Conservation (phyloP, 371 early-diverging fungal genomes). For the Cokeromyces recurvatus region DNA sequence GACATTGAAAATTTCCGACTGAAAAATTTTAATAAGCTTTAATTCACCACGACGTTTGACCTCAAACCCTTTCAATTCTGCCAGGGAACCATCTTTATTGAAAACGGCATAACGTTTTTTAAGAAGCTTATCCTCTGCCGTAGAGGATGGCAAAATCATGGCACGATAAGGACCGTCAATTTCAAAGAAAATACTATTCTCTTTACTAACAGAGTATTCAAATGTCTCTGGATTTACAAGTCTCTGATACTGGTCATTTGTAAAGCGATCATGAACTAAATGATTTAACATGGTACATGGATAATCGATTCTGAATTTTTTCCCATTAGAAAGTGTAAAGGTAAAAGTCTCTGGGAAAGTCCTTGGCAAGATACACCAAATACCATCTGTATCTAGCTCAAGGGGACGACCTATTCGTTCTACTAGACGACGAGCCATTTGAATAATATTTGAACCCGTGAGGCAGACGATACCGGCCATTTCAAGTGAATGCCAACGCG, state of each 20-base stretch:
- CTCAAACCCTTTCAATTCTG: conserved; percentile 99
- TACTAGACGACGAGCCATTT: conserved; percentile 90
- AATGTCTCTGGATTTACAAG: conserved; percentile 51
- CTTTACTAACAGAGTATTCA: conserved; percentile 72
- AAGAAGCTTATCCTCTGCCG: conserved; percentile 94
- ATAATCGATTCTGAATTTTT: conserved; percentile 83
- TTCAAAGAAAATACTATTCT: conserved; percentile 99
- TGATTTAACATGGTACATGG: conserved; percentile 98
- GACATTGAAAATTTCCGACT: conserved; percentile 90
- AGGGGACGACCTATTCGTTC: conserved; percentile 96
- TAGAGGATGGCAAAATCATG: conserved; percentile 98
- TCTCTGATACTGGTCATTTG: conserved; percentile 97
- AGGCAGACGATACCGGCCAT: conserved; percentile 99
- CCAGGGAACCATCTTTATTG: conserved; percentile 92
- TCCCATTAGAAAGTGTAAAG: conserved; percentile 78
- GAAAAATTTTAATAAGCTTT: conserved; percentile 98
- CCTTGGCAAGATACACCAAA: conserved; percentile 98
- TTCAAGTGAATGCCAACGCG: conserved; percentile 99
- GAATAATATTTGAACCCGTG: conserved; percentile 97
- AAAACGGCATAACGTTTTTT: conserved; percentile 99
- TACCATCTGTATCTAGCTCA: conserved; percentile 99
- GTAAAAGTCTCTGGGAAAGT: conserved; percentile 91
- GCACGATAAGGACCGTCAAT: conserved; percentile 99
- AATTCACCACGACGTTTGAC: conserved; percentile 99
- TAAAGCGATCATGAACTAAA: conserved; percentile 94